Base-by-base conservation (phyloP, 2,329 filamentous ascomycete species). In the Dothistroma pini region DNA sequence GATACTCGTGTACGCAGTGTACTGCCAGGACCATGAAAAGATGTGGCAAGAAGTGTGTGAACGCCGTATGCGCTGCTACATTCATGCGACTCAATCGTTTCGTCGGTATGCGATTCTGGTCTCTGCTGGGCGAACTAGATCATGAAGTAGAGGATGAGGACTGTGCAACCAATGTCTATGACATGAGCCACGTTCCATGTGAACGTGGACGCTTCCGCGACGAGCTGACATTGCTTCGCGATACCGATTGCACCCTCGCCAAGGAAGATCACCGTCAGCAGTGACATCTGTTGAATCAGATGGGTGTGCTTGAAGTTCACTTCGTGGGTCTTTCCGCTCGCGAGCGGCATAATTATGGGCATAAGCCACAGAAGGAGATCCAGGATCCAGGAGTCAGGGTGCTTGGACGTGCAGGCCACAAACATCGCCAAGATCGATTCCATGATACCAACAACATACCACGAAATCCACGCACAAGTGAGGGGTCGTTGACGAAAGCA, bases 371-470 rank as follows among this genome's bases (percentile, higher is more conserved):
- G 71, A 25, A 50, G 19, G n/a, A 5, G 16, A 16, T 50, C 48
- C n/a, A 31, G 10, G 19, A 50, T 50, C 48, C 48, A 50, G 19
- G 21, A 25, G 48, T 50, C n/a, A 16, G 3, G 48, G 25, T 50
- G 48, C 16, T 50, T 50, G 8, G 25, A 41, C 12, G 48, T 50
- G 19, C 48, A 50, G 8, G 48, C 48, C 14, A 74, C 67, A 2
- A 59, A 60, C 2, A 72, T 71, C 1, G 70, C 73, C 35, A 72
- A 51, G 4, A 71, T 21, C 1, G 70, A 72, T 56, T 75, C 73
- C 0, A 56, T 56, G 2, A 72, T 63, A 2, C 68, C 69, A 54
- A 75, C 68, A 22, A 83, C 69, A 66, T 86, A 87, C 85, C 84
- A 84, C 47, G 77, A 74, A 55, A 76, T 75, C 73, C 80, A 81